A percentile compares a stretch with the other conserved stretches of the same genome.
These are phyloP conservation scores for Lolium perenne DNA, from an alignment of 176 grass and related monocot species.

Conservation along the genomic window DNA sequence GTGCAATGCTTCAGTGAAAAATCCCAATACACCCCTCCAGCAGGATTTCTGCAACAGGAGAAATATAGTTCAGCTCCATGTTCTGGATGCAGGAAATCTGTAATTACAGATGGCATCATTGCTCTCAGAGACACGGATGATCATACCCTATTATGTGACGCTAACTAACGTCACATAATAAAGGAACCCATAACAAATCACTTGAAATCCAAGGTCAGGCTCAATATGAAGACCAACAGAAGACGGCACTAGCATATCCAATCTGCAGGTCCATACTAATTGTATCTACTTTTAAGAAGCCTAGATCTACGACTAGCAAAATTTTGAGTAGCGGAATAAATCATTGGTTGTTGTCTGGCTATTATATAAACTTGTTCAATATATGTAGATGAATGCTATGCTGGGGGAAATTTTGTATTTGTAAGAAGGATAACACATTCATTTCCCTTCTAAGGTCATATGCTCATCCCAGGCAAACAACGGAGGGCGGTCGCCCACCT, in stretches of 20 bases:
- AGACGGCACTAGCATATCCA: conserved; percentile 69
- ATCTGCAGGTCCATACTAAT: conserved; percentile 75
- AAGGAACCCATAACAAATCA: conserved; percentile 41
- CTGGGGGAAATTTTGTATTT: neutral
- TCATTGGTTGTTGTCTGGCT: neutral
- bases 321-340: neutral
- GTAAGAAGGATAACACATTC: neutral
- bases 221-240: conserved; percentile 44
- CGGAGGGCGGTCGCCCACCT: no score
- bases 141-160: conserved; percentile 36
- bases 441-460: neutral
- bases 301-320: conserved; percentile 15
- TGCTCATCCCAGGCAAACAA: neutral
- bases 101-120: conserved; percentile 51
- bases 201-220: conserved; percentile 63
- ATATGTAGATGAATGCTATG: neutral
- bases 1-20: conserved; percentile 73
- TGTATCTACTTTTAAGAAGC: conserved; percentile 30
- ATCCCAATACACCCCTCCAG: conserved; percentile 64
- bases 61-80: conserved; percentile 79
- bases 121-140: conserved; percentile 26
- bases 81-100: conserved; percentile 56
- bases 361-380: neutral
- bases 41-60: conserved; percentile 86
- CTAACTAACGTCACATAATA: conserved; percentile 41